A percentile compares a stretch with the other conserved stretches of the same genome.
Conservation (phyloP, 2,329 filamentous ascomycete species). For the Ophidiomyces ophidiicola region DNA sequence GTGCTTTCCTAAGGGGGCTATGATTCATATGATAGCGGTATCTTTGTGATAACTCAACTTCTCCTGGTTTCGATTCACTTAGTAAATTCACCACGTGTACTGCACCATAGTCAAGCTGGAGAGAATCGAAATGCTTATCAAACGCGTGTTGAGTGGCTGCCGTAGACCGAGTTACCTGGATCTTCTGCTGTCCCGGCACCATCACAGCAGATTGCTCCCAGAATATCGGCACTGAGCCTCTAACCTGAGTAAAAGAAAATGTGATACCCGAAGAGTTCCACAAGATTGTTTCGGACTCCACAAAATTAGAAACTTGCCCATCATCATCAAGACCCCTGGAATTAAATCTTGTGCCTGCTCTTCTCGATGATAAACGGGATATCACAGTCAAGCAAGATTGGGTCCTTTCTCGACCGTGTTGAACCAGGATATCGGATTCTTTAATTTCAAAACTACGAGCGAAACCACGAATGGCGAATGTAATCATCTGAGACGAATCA, state of each 20-base stretch:
- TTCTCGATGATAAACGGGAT: conserved; percentile 75
- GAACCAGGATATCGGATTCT: too few species aligned
- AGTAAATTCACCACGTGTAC: conserved; percentile 88
- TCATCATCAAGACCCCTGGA: conserved; percentile 96
- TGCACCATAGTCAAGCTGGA: conserved; percentile 76
- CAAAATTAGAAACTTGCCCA: conserved; percentile 94
- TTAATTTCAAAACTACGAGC: too few species aligned
- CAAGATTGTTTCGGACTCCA: conserved; percentile 91
- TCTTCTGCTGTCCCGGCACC: conserved; percentile 86
- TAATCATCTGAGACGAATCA: conserved; percentile 79
- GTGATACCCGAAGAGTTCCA: conserved; percentile 66
- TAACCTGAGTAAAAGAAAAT: conserved; percentile 87
- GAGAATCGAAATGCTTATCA: conserved; percentile 82
- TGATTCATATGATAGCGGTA: conserved; percentile 67
- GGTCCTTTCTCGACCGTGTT: too few species aligned
- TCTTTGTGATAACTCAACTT: conserved; percentile 67
- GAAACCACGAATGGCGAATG: conserved; percentile 87
- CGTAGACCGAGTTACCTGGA: conserved; percentile 72
- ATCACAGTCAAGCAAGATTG: conserved; percentile 81
- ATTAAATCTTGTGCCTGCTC: conserved; percentile 92
- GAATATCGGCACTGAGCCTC: conserved; percentile 88
- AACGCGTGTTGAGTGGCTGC: conserved; percentile 92
- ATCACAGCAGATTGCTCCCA: conserved; percentile 91
- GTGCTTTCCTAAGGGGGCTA: conserved; percentile 54
- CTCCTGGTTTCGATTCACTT: conserved; percentile 76